Base-by-base conservation (phyloP, 306 rosid species). In the Notholithocarpus densiflorus region DNA sequence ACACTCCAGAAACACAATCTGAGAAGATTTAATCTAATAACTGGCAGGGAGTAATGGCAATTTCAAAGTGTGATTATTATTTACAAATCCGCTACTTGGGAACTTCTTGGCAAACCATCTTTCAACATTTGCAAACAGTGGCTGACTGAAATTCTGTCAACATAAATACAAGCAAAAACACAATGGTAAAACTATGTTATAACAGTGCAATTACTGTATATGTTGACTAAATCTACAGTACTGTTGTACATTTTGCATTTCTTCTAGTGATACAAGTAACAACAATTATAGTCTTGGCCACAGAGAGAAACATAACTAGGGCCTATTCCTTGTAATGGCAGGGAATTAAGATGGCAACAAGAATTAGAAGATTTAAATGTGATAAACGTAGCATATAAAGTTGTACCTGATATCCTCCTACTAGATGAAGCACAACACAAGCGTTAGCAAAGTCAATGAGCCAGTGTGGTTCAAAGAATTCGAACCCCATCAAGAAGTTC, bases 351-450 rank as follows among this genome's bases (percentile, higher is more conserved):
- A 48, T 48, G 53, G 5, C 53, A 10, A 79, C 34, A 13, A 76
- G 12, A 26, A 79, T 18, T 45, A 14, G 5, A 65, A 82, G 59
- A 60, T 37, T 21, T 74, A 60, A 48, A 62, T 53, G 45, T 64
- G 56, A 72, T 34, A 53, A 19, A 19, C 68, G 19, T 5, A 40
- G 19, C 15, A 45, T 56, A 45, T 37, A 34, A 19, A 18, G 19
- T 37, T 18, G 34, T 82, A 90, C 97, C 93, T 90, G 96, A 84
- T 93, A 93, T 51, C 92, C 96, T 53, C 97, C 97, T 15, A 90
- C 82, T 0, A 93, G 97, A 81, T 90, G 96, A 73, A 90, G n/a
- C 59, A 90, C 92, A 45, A 93, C 83, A 64, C 88, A 88, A 53
- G 76, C 85, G 78, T 89, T 89, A 48, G 96, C 97, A 17, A 93